A percentile compares a stretch with the other conserved stretches of the same genome.
These are phyloP conservation scores for Lathyrus aphaca DNA, from an alignment of 306 rosid genomes.

Conservation along the genomic window DNA sequence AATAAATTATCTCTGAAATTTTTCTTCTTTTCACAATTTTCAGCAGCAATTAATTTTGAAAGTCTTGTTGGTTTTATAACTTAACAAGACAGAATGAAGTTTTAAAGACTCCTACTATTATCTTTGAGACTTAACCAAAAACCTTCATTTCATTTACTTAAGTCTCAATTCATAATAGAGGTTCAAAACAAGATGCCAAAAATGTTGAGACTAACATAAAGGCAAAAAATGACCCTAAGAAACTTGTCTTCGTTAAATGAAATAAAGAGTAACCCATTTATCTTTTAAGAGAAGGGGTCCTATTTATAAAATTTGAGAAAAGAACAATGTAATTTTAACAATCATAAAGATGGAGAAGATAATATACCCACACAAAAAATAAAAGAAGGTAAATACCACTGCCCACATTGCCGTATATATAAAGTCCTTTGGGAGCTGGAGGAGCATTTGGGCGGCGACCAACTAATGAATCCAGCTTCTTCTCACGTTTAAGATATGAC, in stretches of 20 bases:
- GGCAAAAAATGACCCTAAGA: neutral
- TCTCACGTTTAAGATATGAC: slow-evolving; percentile 90
- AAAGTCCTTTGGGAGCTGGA: slow-evolving; percentile 82
- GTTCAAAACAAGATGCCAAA: neutral
- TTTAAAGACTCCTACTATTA: neutral
- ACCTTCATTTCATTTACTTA: neutral
- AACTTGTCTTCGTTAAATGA: neutral
- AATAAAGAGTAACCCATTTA: neutral
- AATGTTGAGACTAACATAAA: neutral
- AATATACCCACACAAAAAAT: slow-evolving; percentile 4
- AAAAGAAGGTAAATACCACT: slow-evolving; percentile 61
- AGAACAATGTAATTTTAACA: neutral
- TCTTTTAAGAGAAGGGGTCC: neutral
- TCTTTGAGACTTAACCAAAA: neutral
- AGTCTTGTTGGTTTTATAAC: neutral
- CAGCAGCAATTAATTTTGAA: neutral
- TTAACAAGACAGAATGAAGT: neutral
- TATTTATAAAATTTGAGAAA: neutral
- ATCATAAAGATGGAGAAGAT: slow-evolving; percentile 12
- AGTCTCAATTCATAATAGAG: neutral
- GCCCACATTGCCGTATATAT: slow-evolving; percentile 95
- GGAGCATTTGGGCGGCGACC: slow-evolving; percentile 89
- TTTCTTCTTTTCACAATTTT: slow-evolving; percentile 2
- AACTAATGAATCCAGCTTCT: slow-evolving; percentile 74
- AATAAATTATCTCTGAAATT: neutral